Conservation (phyloP, 2,329 filamentous ascomycete genomes). For the Curvularia sp. region DNA sequence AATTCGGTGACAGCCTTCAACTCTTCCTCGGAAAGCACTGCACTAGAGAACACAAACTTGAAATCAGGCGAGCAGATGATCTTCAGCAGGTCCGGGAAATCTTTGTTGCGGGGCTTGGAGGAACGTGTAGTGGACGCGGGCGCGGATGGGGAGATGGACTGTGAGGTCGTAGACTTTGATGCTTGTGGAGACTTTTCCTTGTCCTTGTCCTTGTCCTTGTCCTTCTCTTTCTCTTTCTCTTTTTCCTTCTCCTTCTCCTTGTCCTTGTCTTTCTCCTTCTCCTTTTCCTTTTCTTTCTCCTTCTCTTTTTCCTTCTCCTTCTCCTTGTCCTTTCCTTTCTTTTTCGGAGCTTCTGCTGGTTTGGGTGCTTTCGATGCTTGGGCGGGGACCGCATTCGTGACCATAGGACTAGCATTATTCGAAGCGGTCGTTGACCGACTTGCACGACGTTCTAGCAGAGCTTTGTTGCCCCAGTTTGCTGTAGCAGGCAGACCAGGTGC, state of each 20-base stretch:
- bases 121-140: conserved; percentile 24
- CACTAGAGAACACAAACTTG: conserved; percentile 61
- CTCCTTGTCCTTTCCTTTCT: conserved; percentile 38
- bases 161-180: conserved; percentile 40
- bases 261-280: conserved; percentile 26
- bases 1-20: conserved; percentile 62
- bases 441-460: conserved; percentile 71
- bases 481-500: conserved; percentile 90
- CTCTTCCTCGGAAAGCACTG: conserved; percentile 53
- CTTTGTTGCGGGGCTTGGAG: conserved; percentile 30
- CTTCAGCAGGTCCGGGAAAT: conserved; percentile 50
- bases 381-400: conserved; percentile 54
- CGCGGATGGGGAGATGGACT: conserved; percentile 22
- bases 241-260: conserved; percentile 33
- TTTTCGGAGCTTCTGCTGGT: conserved; percentile 39
- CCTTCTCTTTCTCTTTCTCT: conserved; percentile 34
- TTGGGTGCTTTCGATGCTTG: conserved; percentile 40
- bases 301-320: conserved; percentile 32
- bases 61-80: conserved; percentile 55
- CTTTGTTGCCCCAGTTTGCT: conserved; percentile 86
- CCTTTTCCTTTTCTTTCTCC: conserved; percentile 31
- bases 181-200: conserved; percentile 36
- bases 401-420: conserved; percentile 80
- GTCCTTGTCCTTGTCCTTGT: conserved; percentile 22
- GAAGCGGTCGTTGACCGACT: conserved; percentile 84